Evolutionary conservation across 495 filamentous ascomycete genomes (phyloP).

Genomic region (Penicillium robsamsonii): DNA sequence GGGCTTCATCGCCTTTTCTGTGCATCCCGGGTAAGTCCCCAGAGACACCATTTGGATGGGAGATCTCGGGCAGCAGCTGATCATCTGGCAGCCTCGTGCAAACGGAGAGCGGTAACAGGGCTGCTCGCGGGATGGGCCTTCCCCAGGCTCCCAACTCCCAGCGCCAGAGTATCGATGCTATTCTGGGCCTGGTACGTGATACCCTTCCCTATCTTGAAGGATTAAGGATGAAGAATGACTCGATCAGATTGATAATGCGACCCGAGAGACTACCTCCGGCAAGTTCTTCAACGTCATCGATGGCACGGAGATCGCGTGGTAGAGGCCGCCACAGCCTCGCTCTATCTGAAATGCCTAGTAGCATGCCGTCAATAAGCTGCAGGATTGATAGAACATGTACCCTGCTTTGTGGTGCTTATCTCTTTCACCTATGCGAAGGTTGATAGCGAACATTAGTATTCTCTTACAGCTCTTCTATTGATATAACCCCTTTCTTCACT

Average conservation of each 20-base stretch:
- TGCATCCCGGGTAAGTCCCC: not conserved
- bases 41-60: not conserved
- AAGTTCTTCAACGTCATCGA: not conserved
- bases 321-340: not conserved
- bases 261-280: not conserved
- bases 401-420: not conserved
- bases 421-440: too few relatives aligned
- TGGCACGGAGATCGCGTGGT: not conserved
- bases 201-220: not conserved
- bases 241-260: not conserved
- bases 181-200: not conserved
- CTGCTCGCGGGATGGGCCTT: not conserved
- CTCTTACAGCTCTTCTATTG: too few relatives aligned
- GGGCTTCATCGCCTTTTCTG: not conserved
- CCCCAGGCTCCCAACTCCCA: not conserved
- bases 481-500: too few relatives aligned
- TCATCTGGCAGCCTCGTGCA: not conserved
- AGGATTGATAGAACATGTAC: not conserved
- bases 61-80: not conserved
- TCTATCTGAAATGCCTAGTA: not conserved
- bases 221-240: not conserved
- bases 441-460: too few relatives aligned
- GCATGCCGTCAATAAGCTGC: not conserved
- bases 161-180: not conserved
- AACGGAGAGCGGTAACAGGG: not conserved